Conservation (phyloP, 2,329 filamentous ascomycete species). For the Xylariales sp. region DNA sequence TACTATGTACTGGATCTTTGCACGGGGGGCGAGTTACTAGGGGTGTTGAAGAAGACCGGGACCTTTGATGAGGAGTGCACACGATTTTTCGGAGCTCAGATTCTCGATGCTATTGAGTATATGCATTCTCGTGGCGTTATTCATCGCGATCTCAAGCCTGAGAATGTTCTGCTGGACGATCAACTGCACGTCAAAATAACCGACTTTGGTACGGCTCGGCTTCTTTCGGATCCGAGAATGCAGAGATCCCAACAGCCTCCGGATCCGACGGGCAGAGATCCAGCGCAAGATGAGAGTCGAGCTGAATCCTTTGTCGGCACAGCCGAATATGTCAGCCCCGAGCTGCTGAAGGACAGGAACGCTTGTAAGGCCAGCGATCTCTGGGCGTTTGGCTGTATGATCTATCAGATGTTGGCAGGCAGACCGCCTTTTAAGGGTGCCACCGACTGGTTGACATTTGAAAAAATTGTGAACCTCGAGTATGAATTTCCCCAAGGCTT, state of each 20-base stretch:
- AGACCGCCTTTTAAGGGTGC: slow-evolving; percentile 92
- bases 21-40: slow-evolving; percentile 85
- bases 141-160: slow-evolving; percentile 92
- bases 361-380: slow-evolving; percentile 97
- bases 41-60: slow-evolving; percentile 87
- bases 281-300: slow-evolving; percentile 58
- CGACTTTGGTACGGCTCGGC: slow-evolving; percentile 97
- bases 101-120: slow-evolving; percentile 92
- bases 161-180: slow-evolving; percentile 92
- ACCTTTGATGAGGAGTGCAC: slow-evolving; percentile 96
- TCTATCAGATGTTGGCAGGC: slow-evolving; percentile 95
- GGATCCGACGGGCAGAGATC: slow-evolving; percentile 29
- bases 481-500: slow-evolving; percentile 92
- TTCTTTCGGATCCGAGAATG: slow-evolving; percentile 61
- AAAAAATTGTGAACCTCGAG: slow-evolving; percentile 93
- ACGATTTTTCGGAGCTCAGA: slow-evolving; percentile 90
- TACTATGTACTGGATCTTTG: slow-evolving; percentile 97
- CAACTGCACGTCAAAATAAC: slow-evolving; percentile 99
- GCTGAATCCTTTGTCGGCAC: slow-evolving; percentile 96
- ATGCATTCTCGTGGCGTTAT: slow-evolving; percentile 97
- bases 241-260: slow-evolving; percentile 35
- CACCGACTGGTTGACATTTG: slow-evolving; percentile 96
- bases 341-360: slow-evolving; percentile 93
- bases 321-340: slow-evolving; percentile 95
- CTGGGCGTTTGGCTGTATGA: slow-evolving; percentile 97